Evolutionary conservation across 306 rosid species (phyloP).

Genomic region (Medicago arabica): DNA sequence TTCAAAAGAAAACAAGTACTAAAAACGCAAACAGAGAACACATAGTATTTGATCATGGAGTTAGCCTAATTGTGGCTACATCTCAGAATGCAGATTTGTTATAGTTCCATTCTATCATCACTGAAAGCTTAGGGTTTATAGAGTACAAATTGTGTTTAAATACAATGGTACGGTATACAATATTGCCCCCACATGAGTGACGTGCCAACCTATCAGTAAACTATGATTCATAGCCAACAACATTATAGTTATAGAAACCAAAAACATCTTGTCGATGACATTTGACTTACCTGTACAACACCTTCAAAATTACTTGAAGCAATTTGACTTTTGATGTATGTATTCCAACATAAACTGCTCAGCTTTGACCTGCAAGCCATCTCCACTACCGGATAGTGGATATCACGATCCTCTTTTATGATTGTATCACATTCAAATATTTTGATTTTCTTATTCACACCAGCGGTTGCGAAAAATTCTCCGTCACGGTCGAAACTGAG

Average conservation of each 20-base stretch:
- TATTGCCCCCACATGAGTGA: background rate
- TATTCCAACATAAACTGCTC: conserved; percentile 96
- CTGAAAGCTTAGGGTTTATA: background rate
- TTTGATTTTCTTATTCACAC: conserved; percentile 94
- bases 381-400: conserved; percentile 97
- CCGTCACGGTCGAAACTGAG: conserved; percentile 95
- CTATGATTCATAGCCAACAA: background rate
- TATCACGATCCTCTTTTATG: conserved; percentile 83
- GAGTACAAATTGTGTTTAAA: background rate
- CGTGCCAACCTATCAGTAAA: background rate
- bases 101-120: background rate
- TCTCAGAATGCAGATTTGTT: background rate
- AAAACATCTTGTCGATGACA: conserved; percentile 10
- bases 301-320: conserved; percentile 99
- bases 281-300: conserved; percentile 81
- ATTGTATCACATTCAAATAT: conserved; percentile 82
- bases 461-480: conserved; percentile 92
- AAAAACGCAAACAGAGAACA: background rate
- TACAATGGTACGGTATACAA: background rate
- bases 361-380: conserved; percentile 86
- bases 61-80: background rate
- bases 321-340: conserved; percentile 95
- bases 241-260: conserved; percentile 16
- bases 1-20: background rate
- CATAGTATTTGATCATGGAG: background rate